Conservation (phyloP, 192 early-diverging fungal genomes). For the Gigaspora rosea region DNA sequence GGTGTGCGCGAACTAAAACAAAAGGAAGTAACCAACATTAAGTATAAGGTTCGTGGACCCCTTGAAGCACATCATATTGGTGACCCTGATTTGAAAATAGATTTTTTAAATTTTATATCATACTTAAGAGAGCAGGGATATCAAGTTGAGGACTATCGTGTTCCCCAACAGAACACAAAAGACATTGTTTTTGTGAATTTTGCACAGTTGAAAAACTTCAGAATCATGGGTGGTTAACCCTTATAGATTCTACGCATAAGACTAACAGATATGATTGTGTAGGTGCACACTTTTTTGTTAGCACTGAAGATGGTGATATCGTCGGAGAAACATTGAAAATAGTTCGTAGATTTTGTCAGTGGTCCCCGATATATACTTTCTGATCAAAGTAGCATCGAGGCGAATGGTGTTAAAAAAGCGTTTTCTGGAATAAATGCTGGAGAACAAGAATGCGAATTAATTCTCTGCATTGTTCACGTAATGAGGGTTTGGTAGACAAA, state of each 20-base stretch:
- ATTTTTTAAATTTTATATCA: no score
- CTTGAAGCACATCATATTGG: no score
- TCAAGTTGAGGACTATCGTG: no score
- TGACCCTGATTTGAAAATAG: no score
- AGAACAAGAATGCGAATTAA: no score
- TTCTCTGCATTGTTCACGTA: constrained; percentile 19
- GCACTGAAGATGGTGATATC: not conserved
- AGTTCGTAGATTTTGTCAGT: not conserved
- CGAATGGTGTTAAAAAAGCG: constrained; percentile 12
- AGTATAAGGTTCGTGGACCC: no score
- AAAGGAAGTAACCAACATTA: no score
- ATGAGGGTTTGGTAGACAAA: constrained; percentile 29
- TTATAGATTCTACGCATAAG: constrained; percentile 31
- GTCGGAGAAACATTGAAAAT: constrained; percentile 21
- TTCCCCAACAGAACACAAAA: no score
- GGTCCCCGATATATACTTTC: constrained; percentile 15
- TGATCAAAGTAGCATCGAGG: constrained; percentile 3
- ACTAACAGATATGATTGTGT: constrained; percentile 19
- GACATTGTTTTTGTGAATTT: not conserved
- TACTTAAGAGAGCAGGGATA: no score
- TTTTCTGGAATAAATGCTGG: not conserved
- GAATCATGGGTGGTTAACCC: constrained; percentile 17
- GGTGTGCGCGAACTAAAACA: no score
- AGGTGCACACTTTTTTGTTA: not conserved
- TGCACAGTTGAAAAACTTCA: not conserved